Evolutionary conservation across 225 moss, liverwort and hornwort genomes (phyloP).

Genomic region (Polytrichum formosum): DNA sequence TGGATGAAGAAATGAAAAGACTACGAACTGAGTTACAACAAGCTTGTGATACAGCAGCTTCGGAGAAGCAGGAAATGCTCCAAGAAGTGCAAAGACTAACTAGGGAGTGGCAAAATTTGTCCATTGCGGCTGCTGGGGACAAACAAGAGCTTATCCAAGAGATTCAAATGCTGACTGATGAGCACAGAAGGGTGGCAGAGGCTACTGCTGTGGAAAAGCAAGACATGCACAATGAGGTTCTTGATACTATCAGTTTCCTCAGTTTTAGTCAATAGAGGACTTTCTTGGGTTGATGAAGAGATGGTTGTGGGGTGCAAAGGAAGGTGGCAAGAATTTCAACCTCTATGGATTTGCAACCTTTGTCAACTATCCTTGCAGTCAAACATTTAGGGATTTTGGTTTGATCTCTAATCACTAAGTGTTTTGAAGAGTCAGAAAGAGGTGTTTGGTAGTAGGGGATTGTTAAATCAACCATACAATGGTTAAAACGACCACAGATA

Average conservation of each 20-base stretch:
- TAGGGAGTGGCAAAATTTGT: conserved; percentile 39
- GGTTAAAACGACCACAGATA: no score
- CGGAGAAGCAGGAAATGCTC: conserved; percentile 46
- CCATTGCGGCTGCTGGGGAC: conserved; percentile 22
- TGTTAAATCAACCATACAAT: no score
- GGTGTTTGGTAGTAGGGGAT: no score
- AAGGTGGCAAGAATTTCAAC: background rate
- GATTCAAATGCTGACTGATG: conserved; percentile 32
- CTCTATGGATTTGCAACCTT: background rate
- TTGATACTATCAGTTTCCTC: background rate
- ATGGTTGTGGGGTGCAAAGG: no score
- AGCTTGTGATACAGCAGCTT: conserved; percentile 26
- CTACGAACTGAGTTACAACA: conserved; percentile 35
- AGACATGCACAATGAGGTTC: conserved; percentile 41
- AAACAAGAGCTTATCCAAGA: conserved; percentile 41
- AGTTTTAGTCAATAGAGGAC: background rate
- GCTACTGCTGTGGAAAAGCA: conserved; percentile 22
- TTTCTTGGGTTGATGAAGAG: no score
- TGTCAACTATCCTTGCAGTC: background rate
- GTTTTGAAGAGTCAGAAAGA: no score
- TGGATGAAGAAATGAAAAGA: conserved; percentile 38
- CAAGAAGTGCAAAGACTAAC: conserved; percentile 41
- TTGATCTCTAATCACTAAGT: no score
- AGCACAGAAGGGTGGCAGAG: conserved; percentile 18
- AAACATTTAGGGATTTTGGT: background rate